Percentiles rank a stretch among this genome's conserved stretches.
These are phyloP conservation scores for Exophiala xenobiotica DNA, from an alignment of 2,329 filamentous ascomycete species.

Conservation along the genomic window DNA sequence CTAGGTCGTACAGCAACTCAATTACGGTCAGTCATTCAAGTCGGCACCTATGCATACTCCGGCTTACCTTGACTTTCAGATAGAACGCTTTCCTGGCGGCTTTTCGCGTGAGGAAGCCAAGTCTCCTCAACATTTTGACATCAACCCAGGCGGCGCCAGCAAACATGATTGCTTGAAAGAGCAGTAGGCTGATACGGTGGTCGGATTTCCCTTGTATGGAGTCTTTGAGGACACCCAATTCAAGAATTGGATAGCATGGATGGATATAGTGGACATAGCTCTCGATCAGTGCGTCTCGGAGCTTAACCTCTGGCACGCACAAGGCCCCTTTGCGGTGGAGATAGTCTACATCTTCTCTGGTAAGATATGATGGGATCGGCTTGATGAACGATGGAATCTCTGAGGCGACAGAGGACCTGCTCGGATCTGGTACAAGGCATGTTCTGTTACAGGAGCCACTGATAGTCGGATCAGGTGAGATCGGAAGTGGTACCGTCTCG, in stretches of 20 bases:
- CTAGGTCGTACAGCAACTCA: constrained; percentile 78
- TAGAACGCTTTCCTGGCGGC: constrained; percentile 4
- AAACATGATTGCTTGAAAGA: constrained; percentile 95
- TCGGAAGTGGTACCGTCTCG: no score
- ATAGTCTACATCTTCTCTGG: background rate
- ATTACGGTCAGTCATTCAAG: background rate
- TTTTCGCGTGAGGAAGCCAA: constrained; percentile 65
- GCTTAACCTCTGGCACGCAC: background rate
- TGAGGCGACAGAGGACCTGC: no score
- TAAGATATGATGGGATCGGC: constrained; percentile 1
- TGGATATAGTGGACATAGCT: constrained; percentile 86
- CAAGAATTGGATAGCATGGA: constrained; percentile 87
- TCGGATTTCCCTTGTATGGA: constrained; percentile 52
- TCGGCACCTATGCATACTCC: constrained; percentile 49
- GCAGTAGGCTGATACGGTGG: constrained; percentile 66
- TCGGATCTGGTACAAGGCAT: no score
- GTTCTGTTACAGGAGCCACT: no score
- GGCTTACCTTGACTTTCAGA: constrained; percentile 47
- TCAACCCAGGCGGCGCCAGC: constrained; percentile 83
- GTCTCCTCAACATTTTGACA: constrained; percentile 80
- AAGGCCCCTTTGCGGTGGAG: background rate
- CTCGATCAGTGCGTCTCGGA: constrained; percentile 57
- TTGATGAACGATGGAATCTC: no score
- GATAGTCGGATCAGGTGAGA: no score
- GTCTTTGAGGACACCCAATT: constrained; percentile 54